phyloP scores from a whole-genome alignment of 345 rosid genomes.

The Eutrema yunnanense region DNA sequence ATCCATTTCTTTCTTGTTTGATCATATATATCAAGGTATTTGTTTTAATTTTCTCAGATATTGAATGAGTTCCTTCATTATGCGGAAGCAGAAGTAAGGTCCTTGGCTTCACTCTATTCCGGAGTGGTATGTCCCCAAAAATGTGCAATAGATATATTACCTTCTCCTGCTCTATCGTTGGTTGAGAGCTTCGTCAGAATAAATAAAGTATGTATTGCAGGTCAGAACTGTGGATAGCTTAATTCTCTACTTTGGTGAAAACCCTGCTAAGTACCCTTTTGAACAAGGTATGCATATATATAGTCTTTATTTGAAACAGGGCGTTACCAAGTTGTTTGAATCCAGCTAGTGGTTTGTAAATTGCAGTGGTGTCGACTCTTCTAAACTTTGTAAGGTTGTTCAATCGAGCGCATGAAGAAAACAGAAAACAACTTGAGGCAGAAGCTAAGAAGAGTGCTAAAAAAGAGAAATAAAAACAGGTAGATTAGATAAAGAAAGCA shows the following conservation, averaged over 20 bases:
- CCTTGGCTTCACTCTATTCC: slow-evolving; percentile 74
- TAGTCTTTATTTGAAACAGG: not conserved
- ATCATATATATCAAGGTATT: not conserved
- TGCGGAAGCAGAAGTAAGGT: slow-evolving; percentile 86
- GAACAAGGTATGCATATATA: slow-evolving; percentile 64
- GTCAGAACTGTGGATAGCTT: slow-evolving; percentile 85
- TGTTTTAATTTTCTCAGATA: slow-evolving; percentile 19
- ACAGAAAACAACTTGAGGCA: slow-evolving; percentile 63
- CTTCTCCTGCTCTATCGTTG: not conserved
- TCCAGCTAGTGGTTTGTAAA: slow-evolving; percentile 2
- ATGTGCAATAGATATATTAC: not conserved
- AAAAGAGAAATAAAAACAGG: slow-evolving; percentile 38
- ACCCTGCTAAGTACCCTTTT: slow-evolving; percentile 85
- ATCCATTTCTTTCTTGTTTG: not conserved
- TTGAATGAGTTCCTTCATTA: slow-evolving; percentile 66
- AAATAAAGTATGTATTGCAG: slow-evolving; percentile 32
- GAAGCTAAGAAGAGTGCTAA: slow-evolving; percentile 60
- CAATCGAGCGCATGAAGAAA: slow-evolving; percentile 73
- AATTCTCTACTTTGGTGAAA: slow-evolving; percentile 94
- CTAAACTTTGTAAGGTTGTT: slow-evolving; percentile 73
- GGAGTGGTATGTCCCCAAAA: slow-evolving; percentile 57
- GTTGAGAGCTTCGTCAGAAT: not conserved
- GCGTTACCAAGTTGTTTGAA: not conserved
- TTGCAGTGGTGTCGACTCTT: slow-evolving; percentile 70
- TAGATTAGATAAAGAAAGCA: slow-evolving; percentile 36